A percentile compares a stretch with the other conserved stretches of the same genome.
phyloP scores from a whole-genome alignment of 208 protist genomes.

The Acanthamoeba triangularis region DNA sequence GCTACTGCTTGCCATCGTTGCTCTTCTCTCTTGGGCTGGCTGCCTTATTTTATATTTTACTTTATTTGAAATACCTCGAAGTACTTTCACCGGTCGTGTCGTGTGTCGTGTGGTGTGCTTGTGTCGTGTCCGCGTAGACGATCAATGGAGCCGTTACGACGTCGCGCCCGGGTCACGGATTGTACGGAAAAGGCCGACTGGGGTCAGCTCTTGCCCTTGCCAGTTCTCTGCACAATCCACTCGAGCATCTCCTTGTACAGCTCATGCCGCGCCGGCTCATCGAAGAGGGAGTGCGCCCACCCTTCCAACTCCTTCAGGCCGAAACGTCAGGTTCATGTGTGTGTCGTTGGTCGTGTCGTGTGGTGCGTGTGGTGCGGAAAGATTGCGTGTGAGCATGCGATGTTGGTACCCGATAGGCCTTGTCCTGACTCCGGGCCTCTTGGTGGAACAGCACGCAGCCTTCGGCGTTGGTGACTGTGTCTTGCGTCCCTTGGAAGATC shows the following conservation, averaged over 20 bases:
- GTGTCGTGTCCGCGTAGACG: too few relatives aligned
- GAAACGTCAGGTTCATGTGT: background rate
- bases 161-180: too few relatives aligned
- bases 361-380: background rate
- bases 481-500: background rate
- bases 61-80: too few relatives aligned
- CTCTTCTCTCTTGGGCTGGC: too few relatives aligned
- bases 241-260: background rate
- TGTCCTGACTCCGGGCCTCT: background rate
- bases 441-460: background rate
- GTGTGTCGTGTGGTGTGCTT: too few relatives aligned
- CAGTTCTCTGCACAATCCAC: background rate
- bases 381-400: background rate
- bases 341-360: too few relatives aligned
- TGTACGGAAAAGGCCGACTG: too few relatives aligned
- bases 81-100: too few relatives aligned
- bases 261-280: background rate
- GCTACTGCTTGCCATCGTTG: too few relatives aligned
- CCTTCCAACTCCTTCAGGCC: background rate
- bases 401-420: conserved; percentile 11
- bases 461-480: conserved; percentile 15
- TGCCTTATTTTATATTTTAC: too few relatives aligned
- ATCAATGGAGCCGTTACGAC: too few relatives aligned
- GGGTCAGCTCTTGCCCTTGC: too few relatives aligned
- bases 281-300: conserved; percentile 10